Conservation (phyloP, 371 early-diverging fungal genomes). For the Massospora cicadina region DNA sequence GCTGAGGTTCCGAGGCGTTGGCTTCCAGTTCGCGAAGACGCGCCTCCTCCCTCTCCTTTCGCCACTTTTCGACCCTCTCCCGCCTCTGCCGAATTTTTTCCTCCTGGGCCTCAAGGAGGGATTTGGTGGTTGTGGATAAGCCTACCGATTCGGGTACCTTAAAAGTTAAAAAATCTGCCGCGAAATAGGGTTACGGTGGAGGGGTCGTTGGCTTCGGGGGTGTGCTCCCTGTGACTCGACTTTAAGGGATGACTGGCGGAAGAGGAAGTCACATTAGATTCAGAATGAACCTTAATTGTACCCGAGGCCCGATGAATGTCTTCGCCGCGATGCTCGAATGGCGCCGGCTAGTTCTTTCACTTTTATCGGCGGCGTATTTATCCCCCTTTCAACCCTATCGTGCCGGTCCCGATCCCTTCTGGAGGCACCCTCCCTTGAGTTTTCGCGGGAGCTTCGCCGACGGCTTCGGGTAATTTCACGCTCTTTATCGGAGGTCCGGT, state of each 20-base stretch:
- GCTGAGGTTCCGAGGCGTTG: constrained; percentile 11
- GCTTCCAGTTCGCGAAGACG: constrained; percentile 17
- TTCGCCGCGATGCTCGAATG: neutral
- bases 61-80: constrained; percentile 55
- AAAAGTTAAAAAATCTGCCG: neutral
- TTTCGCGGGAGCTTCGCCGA: neutral
- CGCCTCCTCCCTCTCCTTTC: constrained; percentile 34
- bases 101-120: constrained; percentile 18
- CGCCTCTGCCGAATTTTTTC: constrained; percentile 43
- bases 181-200: no score
- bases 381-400: neutral
- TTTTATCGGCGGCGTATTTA: neutral
- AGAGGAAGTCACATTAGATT: neutral
- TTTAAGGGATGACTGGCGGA: neutral
- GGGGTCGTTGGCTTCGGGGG: no score
- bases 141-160: neutral
- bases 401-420: neutral
- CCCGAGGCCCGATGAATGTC: neutral
- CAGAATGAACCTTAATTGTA: neutral
- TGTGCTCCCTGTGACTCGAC: no score
- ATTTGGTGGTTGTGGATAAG: neutral
- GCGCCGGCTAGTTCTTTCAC: neutral
- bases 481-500: neutral
- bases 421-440: neutral
- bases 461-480: neutral